Conservation (phyloP, 192 early-diverging fungal genomes). For the Glomus cerebriforme region DNA sequence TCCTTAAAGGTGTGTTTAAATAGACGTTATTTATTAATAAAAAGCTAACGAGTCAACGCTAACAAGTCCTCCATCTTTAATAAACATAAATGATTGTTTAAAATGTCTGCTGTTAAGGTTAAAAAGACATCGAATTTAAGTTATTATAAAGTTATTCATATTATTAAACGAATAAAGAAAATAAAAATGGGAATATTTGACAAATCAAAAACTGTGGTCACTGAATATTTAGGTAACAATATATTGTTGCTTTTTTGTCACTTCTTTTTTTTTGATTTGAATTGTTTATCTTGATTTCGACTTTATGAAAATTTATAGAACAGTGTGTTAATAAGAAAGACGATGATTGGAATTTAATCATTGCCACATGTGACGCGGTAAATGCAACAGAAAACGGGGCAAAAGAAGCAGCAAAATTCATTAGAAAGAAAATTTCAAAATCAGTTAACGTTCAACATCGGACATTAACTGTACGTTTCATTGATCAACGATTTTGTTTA, state of each 20-base stretch:
- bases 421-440: conserved; percentile 16
- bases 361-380: not conserved
- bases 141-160: no score
- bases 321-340: conserved; percentile 16
- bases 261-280: not conserved
- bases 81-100: not conserved
- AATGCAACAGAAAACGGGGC: conserved; percentile 13
- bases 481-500: not conserved
- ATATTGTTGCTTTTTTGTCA: not conserved
- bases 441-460: not conserved
- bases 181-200: conserved; percentile 3
- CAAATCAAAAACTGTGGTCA: not conserved
- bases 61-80: not conserved
- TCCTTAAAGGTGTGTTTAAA: not conserved
- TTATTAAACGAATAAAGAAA: no score
- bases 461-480: conserved; percentile 7
- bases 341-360: conserved; percentile 24
- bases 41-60: not conserved
- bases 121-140: no score
- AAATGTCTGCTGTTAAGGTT: no score
- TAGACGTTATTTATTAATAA: not conserved
- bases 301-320: not conserved
- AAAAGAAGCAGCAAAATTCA: conserved; percentile 25
- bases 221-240: conserved; percentile 13
- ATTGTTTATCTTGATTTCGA: not conserved